Evolutionary conservation across 805 yeast species (phyloP), one percentile per base, ranked within the genome.

Genomic region (Saccharomycopsis schoenii): DNA sequence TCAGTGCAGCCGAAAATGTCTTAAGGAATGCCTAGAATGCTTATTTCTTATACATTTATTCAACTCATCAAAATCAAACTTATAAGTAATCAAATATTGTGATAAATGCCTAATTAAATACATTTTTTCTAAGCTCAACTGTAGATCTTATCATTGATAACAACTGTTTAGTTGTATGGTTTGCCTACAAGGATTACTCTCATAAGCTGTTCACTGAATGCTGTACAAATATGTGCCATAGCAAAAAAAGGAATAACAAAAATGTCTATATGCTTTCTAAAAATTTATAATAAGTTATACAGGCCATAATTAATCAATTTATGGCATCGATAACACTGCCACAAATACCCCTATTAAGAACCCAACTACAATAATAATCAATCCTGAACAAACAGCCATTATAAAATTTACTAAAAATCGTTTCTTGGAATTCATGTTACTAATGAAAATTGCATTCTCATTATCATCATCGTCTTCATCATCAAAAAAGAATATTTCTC

Each of bases 1-100:
- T 72, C 42, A 70, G 77, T 14, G 67, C 72, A 58, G 80, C 77
- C 56, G 76, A 74, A 63, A 72, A 74, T 61, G 72, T 76, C 43
- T 66, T 76, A 56, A 70, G 68, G 61, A 37, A 40, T 40, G 58
- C 58, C 11, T 56, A 17, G 29, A n/a, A 11, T 42, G 3, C 4
- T 2, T 17, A 19, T 17, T n/a, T 42, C 10, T 12, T 10, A 21
- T 10, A 47, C 10, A 11, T 24, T 21, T 47, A 47, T 47, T 21
- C 34, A 42, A 17, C n/a, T 19, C 8, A 14, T 14, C 8, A 40
- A 14, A 40, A 40, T 12, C 17, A 40, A 17, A 15, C 15, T 15
- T 40, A 40, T 15, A 40, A 15, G 15, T 40, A 40, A 14, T 40
- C 43, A 40, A 14, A 42, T 19, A 42, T 42, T 42, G 19, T 17